Evolutionary conservation across 163 green algal genomes (phyloP).

Genomic region (Chlamydomonas reinhardtii): DNA sequence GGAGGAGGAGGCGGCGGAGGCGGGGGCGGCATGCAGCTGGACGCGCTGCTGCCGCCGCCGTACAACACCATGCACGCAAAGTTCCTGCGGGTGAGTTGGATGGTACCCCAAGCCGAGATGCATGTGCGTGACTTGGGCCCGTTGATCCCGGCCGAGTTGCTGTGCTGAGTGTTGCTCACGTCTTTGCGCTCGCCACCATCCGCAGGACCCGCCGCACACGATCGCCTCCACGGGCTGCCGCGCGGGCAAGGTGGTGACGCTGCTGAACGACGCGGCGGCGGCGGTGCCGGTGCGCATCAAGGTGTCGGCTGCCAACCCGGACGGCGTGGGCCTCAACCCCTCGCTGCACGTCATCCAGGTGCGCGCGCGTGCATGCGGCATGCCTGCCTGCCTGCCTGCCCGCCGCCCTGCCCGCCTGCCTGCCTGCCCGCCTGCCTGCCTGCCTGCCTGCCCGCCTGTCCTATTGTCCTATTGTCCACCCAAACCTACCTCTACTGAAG

Average conservation of each 20-base stretch:
- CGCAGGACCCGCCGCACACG: neutral
- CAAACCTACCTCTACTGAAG: too few species aligned
- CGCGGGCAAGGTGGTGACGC: neutral
- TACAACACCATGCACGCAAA: conserved; percentile 44
- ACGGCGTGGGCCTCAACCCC: neutral
- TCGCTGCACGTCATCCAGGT: neutral
- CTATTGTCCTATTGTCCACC: too few species aligned
- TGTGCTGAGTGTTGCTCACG: too few species aligned
- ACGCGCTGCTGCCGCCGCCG: conserved; percentile 42
- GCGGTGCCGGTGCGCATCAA: neutral
- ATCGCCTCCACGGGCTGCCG: neutral
- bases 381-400: too few species aligned
- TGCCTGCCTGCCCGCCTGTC: too few species aligned
- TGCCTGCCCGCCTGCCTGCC: too few species aligned
- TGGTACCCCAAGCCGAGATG: neutral
- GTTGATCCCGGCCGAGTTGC: too few species aligned
- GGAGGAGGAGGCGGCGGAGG: too few species aligned
- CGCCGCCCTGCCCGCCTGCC: too few species aligned
- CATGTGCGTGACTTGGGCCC: too few species aligned
- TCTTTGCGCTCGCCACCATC: neutral
- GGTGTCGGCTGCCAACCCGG: neutral
- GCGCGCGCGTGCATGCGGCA: too few species aligned
- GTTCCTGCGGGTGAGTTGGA: conserved; percentile 35
- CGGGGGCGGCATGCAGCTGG: conserved; percentile 30
- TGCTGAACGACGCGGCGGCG: neutral